Percentiles rank a stretch among this genome's conserved stretches.
Conservation (phyloP, 139 green algal genomes). For the Pycnococcus provasolii region DNA sequence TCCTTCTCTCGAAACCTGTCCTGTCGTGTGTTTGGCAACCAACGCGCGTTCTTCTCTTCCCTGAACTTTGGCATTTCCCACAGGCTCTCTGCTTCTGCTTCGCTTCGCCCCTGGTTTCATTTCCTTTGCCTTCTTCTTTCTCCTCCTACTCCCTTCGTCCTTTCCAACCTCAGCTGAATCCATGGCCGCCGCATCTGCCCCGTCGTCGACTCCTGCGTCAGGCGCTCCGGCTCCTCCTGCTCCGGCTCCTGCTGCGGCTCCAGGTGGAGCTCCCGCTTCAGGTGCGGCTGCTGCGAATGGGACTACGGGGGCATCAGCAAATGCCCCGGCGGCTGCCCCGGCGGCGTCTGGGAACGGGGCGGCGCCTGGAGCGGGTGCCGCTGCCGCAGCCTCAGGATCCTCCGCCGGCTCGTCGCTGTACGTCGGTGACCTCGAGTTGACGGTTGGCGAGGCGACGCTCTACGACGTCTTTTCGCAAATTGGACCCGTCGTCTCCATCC, state of each 20-base stretch:
- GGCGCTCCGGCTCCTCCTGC: background rate
- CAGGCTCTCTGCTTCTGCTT: no score
- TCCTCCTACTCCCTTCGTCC: no score
- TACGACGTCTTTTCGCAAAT: constrained; percentile 44
- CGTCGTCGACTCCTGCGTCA: background rate
- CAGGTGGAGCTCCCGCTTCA: background rate
- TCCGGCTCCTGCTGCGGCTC: background rate
- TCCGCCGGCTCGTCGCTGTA: constrained; percentile 35
- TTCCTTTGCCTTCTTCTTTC: no score
- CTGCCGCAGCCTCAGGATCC: constrained; percentile 1
- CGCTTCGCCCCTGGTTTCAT: no score
- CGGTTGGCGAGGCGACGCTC: constrained; percentile 41
- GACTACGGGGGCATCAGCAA: constrained; percentile 37
- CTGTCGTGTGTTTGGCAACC: no score
- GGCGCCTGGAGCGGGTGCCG: no score
- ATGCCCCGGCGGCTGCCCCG: constrained; percentile 33
- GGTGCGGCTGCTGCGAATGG: constrained; percentile 17
- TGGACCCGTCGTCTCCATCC: constrained; percentile 46
- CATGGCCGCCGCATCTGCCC: no score
- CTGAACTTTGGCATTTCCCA: no score
- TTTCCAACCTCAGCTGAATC: no score
- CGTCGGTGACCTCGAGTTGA: constrained; percentile 42
- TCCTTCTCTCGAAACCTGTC: no score
- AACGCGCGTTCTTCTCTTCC: no score
- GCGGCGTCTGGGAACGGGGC: background rate